Percentiles rank a stretch among this genome's conserved stretches.
These are phyloP conservation scores for Globisporangium viniferum DNA, from an alignment of 352 stramenopile species.

Conservation along the genomic window DNA sequence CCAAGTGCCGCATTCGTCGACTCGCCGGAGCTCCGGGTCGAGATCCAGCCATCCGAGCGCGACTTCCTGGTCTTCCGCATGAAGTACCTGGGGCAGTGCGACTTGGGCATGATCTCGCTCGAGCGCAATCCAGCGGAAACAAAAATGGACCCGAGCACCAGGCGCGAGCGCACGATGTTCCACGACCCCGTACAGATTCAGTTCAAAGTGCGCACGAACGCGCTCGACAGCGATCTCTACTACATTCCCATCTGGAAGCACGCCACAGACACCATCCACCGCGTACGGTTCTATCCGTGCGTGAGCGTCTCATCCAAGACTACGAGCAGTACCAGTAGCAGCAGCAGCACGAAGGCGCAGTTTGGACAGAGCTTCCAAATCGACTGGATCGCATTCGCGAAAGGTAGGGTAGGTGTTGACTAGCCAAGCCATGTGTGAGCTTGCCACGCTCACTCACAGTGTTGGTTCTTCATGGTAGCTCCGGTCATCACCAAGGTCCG, in stretches of 20 bases:
- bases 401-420: conserved; percentile 25
- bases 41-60: conserved; percentile 42
- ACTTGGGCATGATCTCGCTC: conserved; percentile 48
- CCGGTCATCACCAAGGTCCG: conserved; percentile 72
- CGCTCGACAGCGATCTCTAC: conserved; percentile 43
- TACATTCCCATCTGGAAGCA: conserved; percentile 64
- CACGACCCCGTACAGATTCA: conserved; percentile 52
- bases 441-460: not conserved
- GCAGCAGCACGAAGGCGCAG: conserved; percentile 10
- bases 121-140: conserved; percentile 43
- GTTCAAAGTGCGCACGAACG: conserved; percentile 35
- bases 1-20: conserved; percentile 46
- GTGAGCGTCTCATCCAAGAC: conserved; percentile 19
- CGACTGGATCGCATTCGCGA: conserved; percentile 69
- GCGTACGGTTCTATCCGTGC: conserved; percentile 63
- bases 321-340: not conserved
- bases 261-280: conserved; percentile 50
- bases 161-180: conserved; percentile 27
- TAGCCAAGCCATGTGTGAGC: not conserved
- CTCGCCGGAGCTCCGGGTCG: conserved; percentile 52
- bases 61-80: conserved; percentile 61
- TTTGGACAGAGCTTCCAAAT: conserved; percentile 61
- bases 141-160: conserved; percentile 21
- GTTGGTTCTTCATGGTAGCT: conserved; percentile 19
- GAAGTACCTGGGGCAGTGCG: conserved; percentile 54